These are phyloP conservation scores for Crepidotus variabilis DNA, from an alignment of 768 basidiomycete genomes.

Conservation along the genomic window DNA sequence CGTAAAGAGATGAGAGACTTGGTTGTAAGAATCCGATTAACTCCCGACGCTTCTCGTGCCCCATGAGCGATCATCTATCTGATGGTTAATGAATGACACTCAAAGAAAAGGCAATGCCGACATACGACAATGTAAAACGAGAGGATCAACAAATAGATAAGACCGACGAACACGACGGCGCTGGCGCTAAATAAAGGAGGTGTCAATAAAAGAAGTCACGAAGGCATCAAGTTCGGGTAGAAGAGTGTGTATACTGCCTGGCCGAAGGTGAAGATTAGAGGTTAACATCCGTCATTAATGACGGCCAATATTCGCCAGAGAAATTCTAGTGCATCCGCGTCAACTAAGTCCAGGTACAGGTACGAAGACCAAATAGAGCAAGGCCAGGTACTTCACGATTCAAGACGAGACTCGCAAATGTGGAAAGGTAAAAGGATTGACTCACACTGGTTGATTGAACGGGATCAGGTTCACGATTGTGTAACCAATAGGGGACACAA, in stretches of 20 bases:
- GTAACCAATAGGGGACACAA: constrained; percentile 46
- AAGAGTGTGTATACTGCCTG: no score
- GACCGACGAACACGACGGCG: constrained; percentile 51
- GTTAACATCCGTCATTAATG: no score
- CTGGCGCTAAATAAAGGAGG: constrained; percentile 35
- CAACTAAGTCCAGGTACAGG: no score
- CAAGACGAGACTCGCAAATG: not conserved
- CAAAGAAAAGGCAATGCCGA: not conserved
- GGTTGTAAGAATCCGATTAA: constrained; percentile 26
- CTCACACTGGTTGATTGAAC: constrained; percentile 63
- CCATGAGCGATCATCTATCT: constrained; percentile 28
- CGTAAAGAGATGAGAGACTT: constrained; percentile 32
- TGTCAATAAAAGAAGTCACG: not conserved
- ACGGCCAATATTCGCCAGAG: no score
- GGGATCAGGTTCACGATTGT: constrained; percentile 49
- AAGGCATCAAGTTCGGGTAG: no score
- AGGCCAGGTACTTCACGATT: no score
- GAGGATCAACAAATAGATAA: constrained; percentile 52
- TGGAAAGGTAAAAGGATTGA: constrained; percentile 1
- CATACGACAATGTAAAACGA: constrained; percentile 38
- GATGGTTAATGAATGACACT: not conserved
- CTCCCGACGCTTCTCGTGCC: constrained; percentile 36
- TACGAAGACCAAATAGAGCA: no score
- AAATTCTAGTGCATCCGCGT: no score
- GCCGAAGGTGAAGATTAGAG: no score